phyloP scores from a whole-genome alignment of 2,329 filamentous ascomycete species.

The Pyricularia grisea region DNA sequence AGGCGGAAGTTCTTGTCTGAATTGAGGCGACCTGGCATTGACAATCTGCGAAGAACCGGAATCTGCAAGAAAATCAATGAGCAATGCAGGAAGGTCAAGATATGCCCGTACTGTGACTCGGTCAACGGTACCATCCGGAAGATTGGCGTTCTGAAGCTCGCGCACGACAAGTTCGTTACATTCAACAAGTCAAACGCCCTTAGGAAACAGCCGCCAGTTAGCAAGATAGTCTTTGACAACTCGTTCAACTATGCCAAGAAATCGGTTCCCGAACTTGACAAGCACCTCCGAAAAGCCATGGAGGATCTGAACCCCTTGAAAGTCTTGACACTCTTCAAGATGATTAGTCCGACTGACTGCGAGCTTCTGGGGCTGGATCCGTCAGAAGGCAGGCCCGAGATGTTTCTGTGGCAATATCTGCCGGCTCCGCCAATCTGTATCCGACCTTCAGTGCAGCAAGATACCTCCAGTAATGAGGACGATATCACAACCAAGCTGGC shows the following conservation, averaged over 20 bases:
- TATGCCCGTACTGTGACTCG: slow-evolving; percentile 69
- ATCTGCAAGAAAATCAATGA: slow-evolving; percentile 84
- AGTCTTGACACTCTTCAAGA: slow-evolving; percentile 84
- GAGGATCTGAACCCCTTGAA: slow-evolving; percentile 88
- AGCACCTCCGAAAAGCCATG: slow-evolving; percentile 83
- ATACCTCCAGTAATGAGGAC: slow-evolving; percentile 88
- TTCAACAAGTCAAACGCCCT: slow-evolving; percentile 83
- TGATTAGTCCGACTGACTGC: slow-evolving; percentile 76
- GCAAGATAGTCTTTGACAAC: slow-evolving; percentile 76
- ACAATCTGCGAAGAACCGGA: slow-evolving; percentile 75
- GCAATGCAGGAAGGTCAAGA: slow-evolving; percentile 78
- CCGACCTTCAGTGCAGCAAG: slow-evolving; percentile 85
- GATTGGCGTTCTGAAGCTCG: slow-evolving; percentile 82
- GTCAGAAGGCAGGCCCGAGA: slow-evolving; percentile 79
- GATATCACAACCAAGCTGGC: slow-evolving; percentile 95
- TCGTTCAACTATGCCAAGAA: slow-evolving; percentile 76
- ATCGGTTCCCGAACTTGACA: slow-evolving; percentile 74
- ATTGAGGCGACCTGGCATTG: slow-evolving; percentile 70
- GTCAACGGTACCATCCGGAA: slow-evolving; percentile 91
- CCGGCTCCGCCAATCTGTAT: slow-evolving; percentile 93
- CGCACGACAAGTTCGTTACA: slow-evolving; percentile 83
- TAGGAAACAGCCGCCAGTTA: slow-evolving; percentile 72
- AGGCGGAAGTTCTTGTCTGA: slow-evolving; percentile 70
- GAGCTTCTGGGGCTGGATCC: slow-evolving; percentile 86
- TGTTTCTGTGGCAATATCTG: slow-evolving; percentile 96